Evolutionary conservation across 768 basidiomycete species (phyloP).

Genomic region (Rhodotorula babjevae): DNA sequence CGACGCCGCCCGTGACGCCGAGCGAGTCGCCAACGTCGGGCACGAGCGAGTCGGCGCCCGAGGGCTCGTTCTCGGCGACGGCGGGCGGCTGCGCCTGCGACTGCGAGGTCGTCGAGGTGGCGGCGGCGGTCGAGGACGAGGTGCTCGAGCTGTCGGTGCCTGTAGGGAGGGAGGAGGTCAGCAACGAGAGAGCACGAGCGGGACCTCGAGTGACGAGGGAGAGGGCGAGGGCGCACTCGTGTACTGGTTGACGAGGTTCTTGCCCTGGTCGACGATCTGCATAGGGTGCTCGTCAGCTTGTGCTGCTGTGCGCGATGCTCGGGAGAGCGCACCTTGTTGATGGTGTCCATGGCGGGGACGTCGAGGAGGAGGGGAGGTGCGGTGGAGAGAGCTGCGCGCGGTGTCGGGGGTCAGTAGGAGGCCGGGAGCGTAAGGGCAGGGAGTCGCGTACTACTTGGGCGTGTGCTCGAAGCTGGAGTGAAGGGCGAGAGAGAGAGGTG

Average conservation of each 20-base stretch:
- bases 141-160: neutral
- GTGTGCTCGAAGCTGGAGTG: too few relatives aligned
- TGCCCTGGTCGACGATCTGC: constrained; percentile 3
- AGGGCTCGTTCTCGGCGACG: neutral
- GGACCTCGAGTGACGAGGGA: neutral
- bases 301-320: too few relatives aligned
- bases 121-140: neutral
- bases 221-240: neutral
- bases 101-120: neutral
- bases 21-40: neutral
- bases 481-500: too few relatives aligned
- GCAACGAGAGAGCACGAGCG: neutral
- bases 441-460: too few relatives aligned
- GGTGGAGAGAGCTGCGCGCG: neutral
- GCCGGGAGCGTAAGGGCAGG: too few relatives aligned
- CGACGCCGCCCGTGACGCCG: neutral
- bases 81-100: too few relatives aligned
- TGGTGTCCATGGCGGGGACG: neutral
- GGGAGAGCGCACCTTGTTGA: constrained; percentile 5
- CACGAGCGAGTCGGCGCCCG: neutral
- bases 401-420: too few relatives aligned
- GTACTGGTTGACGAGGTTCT: constrained; percentile 4
- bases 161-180: neutral
- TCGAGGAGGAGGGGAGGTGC: neutral
- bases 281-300: neutral